Base-by-base conservation (phyloP, 2,329 filamentous ascomycete genomes). In the Hymenoscyphus salicellus region DNA sequence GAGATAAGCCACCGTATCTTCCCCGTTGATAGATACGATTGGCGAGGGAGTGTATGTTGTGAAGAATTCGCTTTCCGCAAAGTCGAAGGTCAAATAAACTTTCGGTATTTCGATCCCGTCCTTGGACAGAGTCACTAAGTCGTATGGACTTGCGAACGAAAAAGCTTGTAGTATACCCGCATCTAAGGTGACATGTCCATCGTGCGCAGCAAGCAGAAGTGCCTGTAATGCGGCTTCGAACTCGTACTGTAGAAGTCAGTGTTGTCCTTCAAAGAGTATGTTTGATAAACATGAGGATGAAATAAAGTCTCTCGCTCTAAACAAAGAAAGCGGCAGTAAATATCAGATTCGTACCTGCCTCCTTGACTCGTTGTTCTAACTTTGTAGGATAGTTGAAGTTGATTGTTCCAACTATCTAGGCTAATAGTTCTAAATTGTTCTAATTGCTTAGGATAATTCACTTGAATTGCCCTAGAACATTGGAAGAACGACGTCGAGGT, bases 171-270 rank as follows among this genome's bases (percentile, higher is more conserved):
- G 78, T 6, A 81, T 77, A 61, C 85, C 82, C 1, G 83, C 82
- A 7, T 79, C 72, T 67, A 82, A 85, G 2, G 77, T 76, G 57
- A 88, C 84, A 71, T 91, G 88, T 0, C 84, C 85, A 71, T 91
- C 88, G 68, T 89, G 86, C 1, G 85, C 82, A 1, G 78, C 52
- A 43, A 69, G 67, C 75, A 60, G 78, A 77, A 60, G 85, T 76
- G 20, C 83, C 75, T 83, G 81, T 4, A 91, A 77, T 14, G 83
- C 82, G 6, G 77, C 69, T 67, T 86, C 82, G 68, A 86, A 85
- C 8, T 84, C 80, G 71, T 82, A 85, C 68, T 86, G 28, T 30
- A 30, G 28, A 30, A 30, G 28, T 30, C 6, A 30, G 28, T 6
- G 6, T 30, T 6, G 28, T 30, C 6, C 6, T 6, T 30, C 28